phyloP scores from a whole-genome alignment of 305 asterid genomes.

The Galium porrigens region DNA sequence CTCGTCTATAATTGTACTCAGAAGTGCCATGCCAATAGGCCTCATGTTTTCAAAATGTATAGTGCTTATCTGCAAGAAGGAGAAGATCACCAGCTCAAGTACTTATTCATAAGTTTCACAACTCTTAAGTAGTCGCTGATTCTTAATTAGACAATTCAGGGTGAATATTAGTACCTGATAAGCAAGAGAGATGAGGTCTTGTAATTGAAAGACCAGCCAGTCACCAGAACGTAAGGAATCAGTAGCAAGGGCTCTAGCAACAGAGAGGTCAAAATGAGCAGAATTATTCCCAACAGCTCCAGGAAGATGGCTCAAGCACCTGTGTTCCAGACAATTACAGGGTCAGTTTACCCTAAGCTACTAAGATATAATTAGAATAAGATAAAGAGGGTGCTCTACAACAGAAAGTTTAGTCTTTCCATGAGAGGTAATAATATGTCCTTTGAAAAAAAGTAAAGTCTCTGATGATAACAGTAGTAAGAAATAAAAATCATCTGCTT shows the following conservation, averaged over 20 bases:
- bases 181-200: constrained; percentile 92
- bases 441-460: background rate
- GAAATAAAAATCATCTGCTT: background rate
- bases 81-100: background rate
- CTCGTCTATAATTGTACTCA: constrained; percentile 86
- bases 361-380: background rate
- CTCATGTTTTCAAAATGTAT: constrained; percentile 94
- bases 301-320: constrained; percentile 95
- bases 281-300: constrained; percentile 82
- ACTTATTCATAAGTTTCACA: constrained; percentile 2
- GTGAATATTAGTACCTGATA: constrained; percentile 63
- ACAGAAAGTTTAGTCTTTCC: background rate
- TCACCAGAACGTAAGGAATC: constrained; percentile 43
- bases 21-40: constrained; percentile 71
- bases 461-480: background rate
- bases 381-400: background rate
- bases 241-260: constrained; percentile 50
- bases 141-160: constrained; percentile 13
- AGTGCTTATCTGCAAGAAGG: constrained; percentile 73
- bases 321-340: constrained; percentile 24
- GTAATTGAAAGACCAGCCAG: constrained; percentile 86
- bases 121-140: constrained; percentile 12
- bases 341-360: constrained; percentile 15
- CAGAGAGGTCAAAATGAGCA: constrained; percentile 74
- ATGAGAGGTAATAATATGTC: background rate